Conservation (phyloP, 2,329 filamentous ascomycete species). For the Claviceps maximensis region DNA sequence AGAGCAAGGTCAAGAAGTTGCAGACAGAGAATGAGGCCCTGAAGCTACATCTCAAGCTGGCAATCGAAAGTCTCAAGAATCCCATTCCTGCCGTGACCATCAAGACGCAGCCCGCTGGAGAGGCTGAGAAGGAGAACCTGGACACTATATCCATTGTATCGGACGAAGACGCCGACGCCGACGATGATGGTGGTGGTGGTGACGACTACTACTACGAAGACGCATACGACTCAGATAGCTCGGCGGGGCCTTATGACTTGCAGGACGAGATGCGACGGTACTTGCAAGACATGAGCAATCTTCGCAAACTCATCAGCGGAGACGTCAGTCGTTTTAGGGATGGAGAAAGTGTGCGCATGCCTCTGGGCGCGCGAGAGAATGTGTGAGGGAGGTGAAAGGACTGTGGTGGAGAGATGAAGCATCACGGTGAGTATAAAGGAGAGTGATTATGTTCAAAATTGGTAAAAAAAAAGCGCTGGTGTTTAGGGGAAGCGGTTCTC, state of each 20-base stretch:
- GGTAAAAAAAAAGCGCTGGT: too few relatives aligned
- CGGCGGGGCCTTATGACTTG: constrained; percentile 45
- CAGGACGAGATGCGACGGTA: constrained; percentile 79
- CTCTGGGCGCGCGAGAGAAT: constrained; percentile 33
- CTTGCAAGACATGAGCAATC: constrained; percentile 69
- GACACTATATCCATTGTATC: constrained; percentile 21
- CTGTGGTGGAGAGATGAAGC: too few relatives aligned
- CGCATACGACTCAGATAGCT: constrained; percentile 35
- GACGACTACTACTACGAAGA: constrained; percentile 49
- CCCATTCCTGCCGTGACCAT: constrained; percentile 58
- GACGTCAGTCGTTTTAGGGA: constrained; percentile 59
- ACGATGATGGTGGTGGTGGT: constrained; percentile 13
- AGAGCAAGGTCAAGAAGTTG: constrained; percentile 85
- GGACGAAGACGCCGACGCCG: neutral
- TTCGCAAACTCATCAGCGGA: constrained; percentile 49
- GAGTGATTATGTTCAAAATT: too few relatives aligned
- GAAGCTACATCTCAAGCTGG: constrained; percentile 75
- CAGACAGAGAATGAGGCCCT: constrained; percentile 85
- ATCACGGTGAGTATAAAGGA: too few relatives aligned
- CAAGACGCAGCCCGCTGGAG: constrained; percentile 13
- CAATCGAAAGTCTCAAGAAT: constrained; percentile 76
- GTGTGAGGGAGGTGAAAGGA: constrained; percentile 11
- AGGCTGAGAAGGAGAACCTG: constrained; percentile 17
- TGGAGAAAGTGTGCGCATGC: constrained; percentile 41
- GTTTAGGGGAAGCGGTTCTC: too few relatives aligned